A percentile compares a stretch with the other conserved stretches of the same genome.
Evolutionary conservation across 129 eudicot species (phyloP).

Genomic region (Artemisia argyi): DNA sequence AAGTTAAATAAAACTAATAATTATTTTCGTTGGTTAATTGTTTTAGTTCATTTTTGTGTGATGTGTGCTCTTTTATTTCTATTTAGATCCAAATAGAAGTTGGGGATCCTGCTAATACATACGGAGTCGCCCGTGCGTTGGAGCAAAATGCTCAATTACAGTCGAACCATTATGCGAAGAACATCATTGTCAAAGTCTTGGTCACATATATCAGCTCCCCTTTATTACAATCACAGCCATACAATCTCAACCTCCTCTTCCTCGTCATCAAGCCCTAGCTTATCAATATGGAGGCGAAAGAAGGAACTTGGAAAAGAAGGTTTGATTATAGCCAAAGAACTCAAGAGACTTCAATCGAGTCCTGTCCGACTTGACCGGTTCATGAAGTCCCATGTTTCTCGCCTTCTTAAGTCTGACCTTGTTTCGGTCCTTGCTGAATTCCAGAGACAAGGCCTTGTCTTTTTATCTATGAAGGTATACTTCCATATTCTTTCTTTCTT

Average conservation of each 20-base stretch:
- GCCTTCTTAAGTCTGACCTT: constrained; percentile 86
- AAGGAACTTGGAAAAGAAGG: constrained; percentile 94
- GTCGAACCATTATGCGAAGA: constrained; percentile 28
- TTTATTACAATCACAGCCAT: neutral
- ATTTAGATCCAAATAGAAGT: neutral
- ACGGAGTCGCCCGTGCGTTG: too few species aligned
- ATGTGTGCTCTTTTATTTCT: neutral
- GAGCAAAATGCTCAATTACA: constrained; percentile 24
- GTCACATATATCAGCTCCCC: constrained; percentile 20
- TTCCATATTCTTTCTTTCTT: neutral
- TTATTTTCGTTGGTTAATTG: neutral
- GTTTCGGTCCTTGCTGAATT: constrained; percentile 93
- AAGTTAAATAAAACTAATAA: neutral
- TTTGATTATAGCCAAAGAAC: constrained; percentile 80
- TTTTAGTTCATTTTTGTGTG: neutral
- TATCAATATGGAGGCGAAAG: constrained; percentile 97
- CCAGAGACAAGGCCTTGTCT: constrained; percentile 84
- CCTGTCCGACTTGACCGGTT: constrained; percentile 71
- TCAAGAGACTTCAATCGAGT: constrained; percentile 71
- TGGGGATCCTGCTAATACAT: constrained; percentile 1
- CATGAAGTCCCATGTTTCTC: constrained; percentile 75
- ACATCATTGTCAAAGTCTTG: constrained; percentile 20
- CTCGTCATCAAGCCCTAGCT: constrained; percentile 47
- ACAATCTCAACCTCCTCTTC: constrained; percentile 26
- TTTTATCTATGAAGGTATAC: constrained; percentile 79